Base-by-base conservation (phyloP, 345 rosid species). In the Raphanus raphanistrum region DNA sequence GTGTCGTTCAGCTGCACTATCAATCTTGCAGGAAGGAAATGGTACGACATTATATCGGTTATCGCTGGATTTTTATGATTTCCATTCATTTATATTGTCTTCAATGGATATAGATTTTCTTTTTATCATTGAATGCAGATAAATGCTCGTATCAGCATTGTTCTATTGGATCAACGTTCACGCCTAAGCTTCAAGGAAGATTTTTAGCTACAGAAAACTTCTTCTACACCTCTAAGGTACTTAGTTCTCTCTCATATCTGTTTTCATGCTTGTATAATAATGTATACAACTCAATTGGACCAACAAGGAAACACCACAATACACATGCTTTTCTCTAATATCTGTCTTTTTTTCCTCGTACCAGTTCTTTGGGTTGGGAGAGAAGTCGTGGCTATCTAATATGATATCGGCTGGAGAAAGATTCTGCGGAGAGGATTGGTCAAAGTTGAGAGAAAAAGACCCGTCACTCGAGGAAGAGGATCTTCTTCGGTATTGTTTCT, bases 361-460 rank as follows among this genome's bases (percentile, higher is more conserved):
- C 68, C 75, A 94, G 98, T 94, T 94, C 80, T 90, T 94, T 71
- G 91, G 92, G 45, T 76, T 90, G 82, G 82, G 66, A 57, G 79
- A 81, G 70, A 84, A 68, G 67, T 85, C 88, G 60, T 83, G 85
- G 85, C 85, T 94, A 32, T 89, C 97, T 17, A 83, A 84, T 76
- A 75, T 94, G 82, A 55, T 79, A 11, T 62, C 55, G 41, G 88
- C 91, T 2, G 98, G 98, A 78, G 79, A 87, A 72, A 85, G 74
- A 73, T 92, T 90, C 76, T 94, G 98, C 74, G 92, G 84, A 43
- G 93, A 89, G 73, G 97, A 94, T 76, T 94, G 97, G 98, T 87
- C 92, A 1, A 83, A 71, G 45, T 81, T 94, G 81, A 90, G 79
- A 79, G 83, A 72, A 83, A 86, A 84, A 80, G 85, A 92, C 81